Percentiles rank a stretch among this genome's conserved stretches.
Conservation (phyloP, 345 rosid genomes). For the Aquilaria malaccensis region DNA sequence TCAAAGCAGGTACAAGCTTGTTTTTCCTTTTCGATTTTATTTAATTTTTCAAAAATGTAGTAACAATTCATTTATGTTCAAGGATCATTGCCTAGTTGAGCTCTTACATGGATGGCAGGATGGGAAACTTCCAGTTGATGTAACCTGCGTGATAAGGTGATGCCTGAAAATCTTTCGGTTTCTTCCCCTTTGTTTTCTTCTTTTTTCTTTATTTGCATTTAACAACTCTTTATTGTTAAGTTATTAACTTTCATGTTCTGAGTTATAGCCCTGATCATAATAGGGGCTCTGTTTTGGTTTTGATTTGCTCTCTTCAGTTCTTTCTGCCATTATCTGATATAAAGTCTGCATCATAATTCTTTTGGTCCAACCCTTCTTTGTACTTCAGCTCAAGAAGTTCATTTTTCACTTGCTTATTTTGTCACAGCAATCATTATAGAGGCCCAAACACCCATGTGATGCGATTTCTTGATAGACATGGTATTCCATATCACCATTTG, state of each 20-base stretch:
- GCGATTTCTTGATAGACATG: conserved; percentile 77
- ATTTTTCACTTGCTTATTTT: neutral
- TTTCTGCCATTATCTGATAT: neutral
- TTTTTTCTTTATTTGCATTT: neutral
- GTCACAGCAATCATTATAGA: conserved; percentile 81
- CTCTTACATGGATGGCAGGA: conserved; percentile 88
- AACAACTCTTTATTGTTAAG: neutral
- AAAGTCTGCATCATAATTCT: conserved; percentile 9
- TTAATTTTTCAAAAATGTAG: neutral
- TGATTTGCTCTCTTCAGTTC: neutral
- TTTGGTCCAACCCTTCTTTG: conserved; percentile 4
- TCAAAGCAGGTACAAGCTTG: conserved; percentile 60
- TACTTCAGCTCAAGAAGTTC: too few relatives aligned
- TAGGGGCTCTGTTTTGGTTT: neutral
- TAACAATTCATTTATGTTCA: conserved; percentile 12
- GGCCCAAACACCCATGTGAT: conserved; percentile 76
- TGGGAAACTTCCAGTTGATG: conserved; percentile 80
- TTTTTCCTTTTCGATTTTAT: neutral
- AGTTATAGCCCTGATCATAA: too few relatives aligned
- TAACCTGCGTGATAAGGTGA: conserved; percentile 88
- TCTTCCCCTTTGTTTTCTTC: neutral
- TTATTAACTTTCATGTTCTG: neutral
- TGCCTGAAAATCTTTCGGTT: neutral
- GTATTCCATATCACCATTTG: conserved; percentile 81
- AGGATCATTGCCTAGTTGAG: conserved; percentile 94